Conservation (phyloP, 2,329 filamentous ascomycete genomes). For the Endothia cerciana region DNA sequence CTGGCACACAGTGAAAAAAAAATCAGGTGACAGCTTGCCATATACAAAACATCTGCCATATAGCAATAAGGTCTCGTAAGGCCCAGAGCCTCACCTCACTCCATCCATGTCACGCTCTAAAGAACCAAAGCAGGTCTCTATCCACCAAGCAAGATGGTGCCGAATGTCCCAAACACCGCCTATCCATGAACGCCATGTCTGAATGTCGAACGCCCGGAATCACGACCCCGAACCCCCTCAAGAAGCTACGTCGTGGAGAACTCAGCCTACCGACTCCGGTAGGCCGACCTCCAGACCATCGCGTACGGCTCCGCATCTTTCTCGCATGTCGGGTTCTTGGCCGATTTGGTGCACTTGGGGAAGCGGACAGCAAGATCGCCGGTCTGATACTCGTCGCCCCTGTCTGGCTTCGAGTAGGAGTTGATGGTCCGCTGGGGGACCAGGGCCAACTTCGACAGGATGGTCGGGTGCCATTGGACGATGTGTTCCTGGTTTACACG, state of each 20-base stretch:
- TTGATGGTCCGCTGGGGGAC: conserved; percentile 87
- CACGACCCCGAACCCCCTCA: background rate
- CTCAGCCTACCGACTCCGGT: conserved; percentile 50
- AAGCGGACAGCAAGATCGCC: conserved; percentile 87
- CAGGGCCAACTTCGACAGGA: conserved; percentile 85
- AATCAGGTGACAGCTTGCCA: background rate
- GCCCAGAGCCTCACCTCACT: background rate
- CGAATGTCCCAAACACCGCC: background rate
- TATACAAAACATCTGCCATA: background rate
- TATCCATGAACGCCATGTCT: background rate
- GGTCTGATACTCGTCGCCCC: conserved; percentile 72
- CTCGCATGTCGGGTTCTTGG: conserved; percentile 65
- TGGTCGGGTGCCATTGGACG: conserved; percentile 95
- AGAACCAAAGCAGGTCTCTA: background rate
- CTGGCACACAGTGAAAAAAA: background rate
- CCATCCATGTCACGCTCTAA: background rate
- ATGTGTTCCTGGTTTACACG: conserved; percentile 70
- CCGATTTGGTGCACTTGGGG: conserved; percentile 66
- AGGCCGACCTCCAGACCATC: conserved; percentile 51
- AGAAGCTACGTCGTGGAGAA: background rate
- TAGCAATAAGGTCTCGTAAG: background rate
- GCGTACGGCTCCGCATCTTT: conserved; percentile 65
- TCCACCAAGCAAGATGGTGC: background rate
- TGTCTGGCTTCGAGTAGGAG: conserved; percentile 65
- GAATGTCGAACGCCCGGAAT: conserved; percentile 6